These are phyloP conservation scores for Ganoderma boninense DNA, from an alignment of 1,284 basidiomycete species.

Conservation along the genomic window DNA sequence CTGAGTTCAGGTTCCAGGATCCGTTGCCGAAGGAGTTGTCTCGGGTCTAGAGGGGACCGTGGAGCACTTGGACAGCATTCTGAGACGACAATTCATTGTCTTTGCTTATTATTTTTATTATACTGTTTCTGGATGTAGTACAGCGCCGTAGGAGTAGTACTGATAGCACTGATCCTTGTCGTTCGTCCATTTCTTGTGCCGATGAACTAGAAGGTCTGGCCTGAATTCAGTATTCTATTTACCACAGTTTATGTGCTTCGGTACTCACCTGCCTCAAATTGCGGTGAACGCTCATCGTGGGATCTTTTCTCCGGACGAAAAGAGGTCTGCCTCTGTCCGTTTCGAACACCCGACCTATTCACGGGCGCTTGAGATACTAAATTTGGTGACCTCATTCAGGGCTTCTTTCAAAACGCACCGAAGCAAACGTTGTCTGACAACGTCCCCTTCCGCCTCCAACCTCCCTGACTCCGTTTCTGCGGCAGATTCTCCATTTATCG, in stretches of 20 bases:
- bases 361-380: background rate
- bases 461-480: background rate
- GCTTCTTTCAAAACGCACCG: background rate
- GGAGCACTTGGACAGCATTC: background rate
- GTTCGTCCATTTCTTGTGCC: background rate
- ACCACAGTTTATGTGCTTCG: background rate
- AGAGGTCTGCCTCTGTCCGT: background rate
- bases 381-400: background rate
- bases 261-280: background rate
- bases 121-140: background rate
- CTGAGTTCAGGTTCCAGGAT: conserved; percentile 27
- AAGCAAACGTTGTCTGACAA: no score
- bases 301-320: background rate
- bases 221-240: background rate
- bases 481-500: background rate
- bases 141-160: background rate
- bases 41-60: background rate
- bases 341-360: background rate
- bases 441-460: background rate
- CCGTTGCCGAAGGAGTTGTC: conserved; percentile 25
- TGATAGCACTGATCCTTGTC: background rate
- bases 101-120: background rate
- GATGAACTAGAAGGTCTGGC: background rate
- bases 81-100: background rate
- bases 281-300: background rate